Evolutionary conservation across 306 rosid genomes (phyloP).

Genomic region (Alnus rubra): DNA sequence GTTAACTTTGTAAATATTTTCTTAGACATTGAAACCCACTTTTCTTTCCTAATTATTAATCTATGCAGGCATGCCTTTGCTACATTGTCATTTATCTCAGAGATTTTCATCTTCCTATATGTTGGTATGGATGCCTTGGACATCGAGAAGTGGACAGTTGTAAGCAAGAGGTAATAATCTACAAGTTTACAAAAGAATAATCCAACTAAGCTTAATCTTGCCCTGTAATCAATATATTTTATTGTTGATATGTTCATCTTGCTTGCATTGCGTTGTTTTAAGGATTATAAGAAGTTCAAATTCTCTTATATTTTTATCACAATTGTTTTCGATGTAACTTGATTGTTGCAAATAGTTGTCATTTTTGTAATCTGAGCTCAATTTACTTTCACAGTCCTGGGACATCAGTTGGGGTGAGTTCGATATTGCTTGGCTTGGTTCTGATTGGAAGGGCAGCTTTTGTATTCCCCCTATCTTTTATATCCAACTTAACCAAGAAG

Average conservation of each 20-base stretch:
- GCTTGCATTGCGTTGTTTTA: too few species aligned
- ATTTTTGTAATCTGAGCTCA: conserved; percentile 11
- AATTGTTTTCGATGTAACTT: conserved; percentile 5
- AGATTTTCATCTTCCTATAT: conserved; percentile 63
- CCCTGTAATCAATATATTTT: not conserved
- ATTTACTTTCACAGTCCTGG: conserved; percentile 46
- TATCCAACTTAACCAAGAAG: conserved; percentile 50
- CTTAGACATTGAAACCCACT: not conserved
- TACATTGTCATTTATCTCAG: conserved; percentile 49
- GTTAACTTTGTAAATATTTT: conserved; percentile 13
- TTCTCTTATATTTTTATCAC: not conserved
- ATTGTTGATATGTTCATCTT: not conserved
- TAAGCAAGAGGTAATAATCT: conserved; percentile 40
- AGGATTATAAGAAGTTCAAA: not conserved
- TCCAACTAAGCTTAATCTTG: not conserved
- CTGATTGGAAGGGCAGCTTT: conserved; percentile 69
- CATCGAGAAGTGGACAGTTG: conserved; percentile 57
- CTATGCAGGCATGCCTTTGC: conserved; percentile 61
- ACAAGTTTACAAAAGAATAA: not conserved
- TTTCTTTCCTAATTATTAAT: not conserved
- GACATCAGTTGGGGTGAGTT: conserved; percentile 45
- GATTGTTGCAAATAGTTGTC: not conserved
- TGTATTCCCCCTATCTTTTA: conserved; percentile 57
- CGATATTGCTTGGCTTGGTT: conserved; percentile 50
- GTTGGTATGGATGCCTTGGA: conserved; percentile 81